Evolutionary conservation across 2,329 filamentous ascomycete species (phyloP), one percentile per base, ranked within the genome.

Genomic region (Aspergillus proliferans): DNA sequence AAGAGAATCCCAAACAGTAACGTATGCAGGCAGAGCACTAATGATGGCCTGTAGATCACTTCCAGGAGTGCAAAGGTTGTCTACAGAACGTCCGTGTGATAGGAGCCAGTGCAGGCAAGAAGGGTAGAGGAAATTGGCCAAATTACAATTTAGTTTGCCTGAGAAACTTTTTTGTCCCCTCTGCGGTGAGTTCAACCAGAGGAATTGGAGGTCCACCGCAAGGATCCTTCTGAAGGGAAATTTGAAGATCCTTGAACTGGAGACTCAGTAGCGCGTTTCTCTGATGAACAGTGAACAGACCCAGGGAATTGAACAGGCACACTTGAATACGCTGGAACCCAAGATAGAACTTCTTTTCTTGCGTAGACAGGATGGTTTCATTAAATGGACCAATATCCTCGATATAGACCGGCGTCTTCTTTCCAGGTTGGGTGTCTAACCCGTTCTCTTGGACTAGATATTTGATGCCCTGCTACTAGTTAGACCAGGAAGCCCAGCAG

Each of bases 381-480:
- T 57, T 52, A n/a, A 57, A 52, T 6, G 43, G 48, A 14, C 8
- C 47, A 4, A 57, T 48, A 47, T 57, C 52, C 33, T 57, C 47
- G n/a, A 57, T 52, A 52, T 55, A 55, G 15, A 57, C 50, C 28
- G 51, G 54, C 8, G 47, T 51, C 47, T 57, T 57, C 45, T 52
- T 48, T 52, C 43, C 14, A 6, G 48, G 44, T 21, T 57, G 45
- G 15, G 48, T 54, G 34, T 57, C 52, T 21, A 57, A 28, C 14
- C 43, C 41, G 45, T 52, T 44, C 43, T 54, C 45, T 6, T 47
- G 3, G 18, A 52, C 46, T 28, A 53, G 44, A 18, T 15, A 15
- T 15, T 15, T 15, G 15, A 15, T 15, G 15, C 15, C 15, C 15
- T 15, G 38, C 14, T 44, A 39, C 47, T 40, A 21, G 10, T 18